Conservation (phyloP, 768 basidiomycete genomes). For the Lactarius evosmus region DNA sequence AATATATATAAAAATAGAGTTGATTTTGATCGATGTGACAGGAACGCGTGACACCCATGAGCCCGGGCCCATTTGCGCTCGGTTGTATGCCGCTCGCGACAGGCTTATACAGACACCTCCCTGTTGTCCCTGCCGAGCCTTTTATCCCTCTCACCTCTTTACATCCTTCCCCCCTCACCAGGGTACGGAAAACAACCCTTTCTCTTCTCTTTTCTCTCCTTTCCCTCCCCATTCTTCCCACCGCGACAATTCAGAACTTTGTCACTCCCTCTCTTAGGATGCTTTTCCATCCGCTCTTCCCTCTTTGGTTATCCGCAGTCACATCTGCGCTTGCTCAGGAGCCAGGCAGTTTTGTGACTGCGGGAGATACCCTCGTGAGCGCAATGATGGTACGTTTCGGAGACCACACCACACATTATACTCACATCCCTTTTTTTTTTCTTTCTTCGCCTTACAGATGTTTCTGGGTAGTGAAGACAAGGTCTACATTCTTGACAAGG, state of each 20-base stretch:
- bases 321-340: constrained; percentile 30
- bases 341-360: constrained; percentile 35
- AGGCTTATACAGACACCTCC: neutral
- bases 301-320: constrained; percentile 43
- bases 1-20: neutral
- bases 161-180: neutral
- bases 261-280: constrained; percentile 3
- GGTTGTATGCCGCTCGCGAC: neutral
- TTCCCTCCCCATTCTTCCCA: neutral
- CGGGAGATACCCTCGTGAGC: constrained; percentile 43
- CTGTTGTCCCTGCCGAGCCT: neutral
- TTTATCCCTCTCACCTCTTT: neutral
- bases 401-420: neutral
- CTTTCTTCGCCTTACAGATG: constrained; percentile 45
- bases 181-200: neutral
- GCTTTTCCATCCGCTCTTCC: constrained; percentile 39
- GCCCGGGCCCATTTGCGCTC: neutral
- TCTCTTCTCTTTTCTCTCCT: neutral
- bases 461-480: constrained; percentile 76
- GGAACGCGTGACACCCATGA: neutral
- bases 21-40: too few species aligned
- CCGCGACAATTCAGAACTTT: neutral
- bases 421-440: neutral
- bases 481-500: constrained; percentile 92
- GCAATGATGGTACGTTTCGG: constrained; percentile 50